Evolutionary conservation across 805 yeast species (phyloP).

Genomic region (Kazachstania bromeliacearum): DNA sequence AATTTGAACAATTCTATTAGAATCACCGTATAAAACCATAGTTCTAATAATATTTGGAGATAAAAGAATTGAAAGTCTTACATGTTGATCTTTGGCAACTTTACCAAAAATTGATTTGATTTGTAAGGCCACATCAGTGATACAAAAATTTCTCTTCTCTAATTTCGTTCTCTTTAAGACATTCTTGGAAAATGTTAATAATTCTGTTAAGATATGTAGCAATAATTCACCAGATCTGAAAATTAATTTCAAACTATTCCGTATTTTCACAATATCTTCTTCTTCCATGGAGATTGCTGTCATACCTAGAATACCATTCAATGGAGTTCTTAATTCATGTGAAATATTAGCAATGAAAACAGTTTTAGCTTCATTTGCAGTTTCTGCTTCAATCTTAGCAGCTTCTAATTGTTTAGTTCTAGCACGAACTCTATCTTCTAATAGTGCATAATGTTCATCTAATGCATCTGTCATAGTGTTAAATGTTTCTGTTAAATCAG

Average conservation of each 20-base stretch:
- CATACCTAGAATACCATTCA: constrained; percentile 94
- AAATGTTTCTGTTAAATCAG: constrained; percentile 81
- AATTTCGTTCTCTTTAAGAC: constrained; percentile 75
- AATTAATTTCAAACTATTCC: constrained; percentile 69
- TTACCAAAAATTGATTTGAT: constrained; percentile 77
- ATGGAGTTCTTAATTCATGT: constrained; percentile 89
- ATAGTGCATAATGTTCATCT: constrained; percentile 68
- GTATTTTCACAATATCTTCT: constrained; percentile 53
- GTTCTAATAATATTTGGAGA: constrained; percentile 52
- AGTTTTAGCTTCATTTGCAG: constrained; percentile 94
- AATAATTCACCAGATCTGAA: constrained; percentile 87
- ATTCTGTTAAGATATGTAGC: constrained; percentile 80
- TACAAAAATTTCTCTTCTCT: constrained; percentile 72
- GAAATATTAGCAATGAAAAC: constrained; percentile 87
- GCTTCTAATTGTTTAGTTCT: constrained; percentile 84
- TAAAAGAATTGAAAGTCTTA: constrained; percentile 51
- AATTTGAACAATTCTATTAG: constrained; percentile 82
- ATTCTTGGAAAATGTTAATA: constrained; percentile 82
- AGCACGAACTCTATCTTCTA: constrained; percentile 80
- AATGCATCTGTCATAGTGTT: constrained; percentile 86
- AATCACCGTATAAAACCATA: constrained; percentile 74
- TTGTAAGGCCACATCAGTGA: constrained; percentile 76
- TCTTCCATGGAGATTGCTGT: constrained; percentile 91
- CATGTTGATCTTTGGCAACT: constrained; percentile 68
- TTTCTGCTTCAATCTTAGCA: constrained; percentile 82